These are phyloP conservation scores for Novymonas esmeraldas DNA, from an alignment of 208 protist genomes.

Conservation along the genomic window DNA sequence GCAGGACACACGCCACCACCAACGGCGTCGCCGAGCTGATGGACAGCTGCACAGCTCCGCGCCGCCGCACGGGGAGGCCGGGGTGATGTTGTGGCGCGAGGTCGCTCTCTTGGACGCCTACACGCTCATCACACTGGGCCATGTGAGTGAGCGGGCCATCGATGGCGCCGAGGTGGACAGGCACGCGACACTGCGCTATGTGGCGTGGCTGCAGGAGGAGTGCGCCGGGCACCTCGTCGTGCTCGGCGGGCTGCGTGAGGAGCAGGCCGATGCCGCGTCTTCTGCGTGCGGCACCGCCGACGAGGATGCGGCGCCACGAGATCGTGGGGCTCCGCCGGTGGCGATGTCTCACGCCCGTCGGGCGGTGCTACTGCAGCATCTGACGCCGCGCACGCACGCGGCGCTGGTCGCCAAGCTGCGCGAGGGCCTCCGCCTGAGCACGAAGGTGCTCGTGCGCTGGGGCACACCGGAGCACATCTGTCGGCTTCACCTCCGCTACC, in stretches of 20 bases:
- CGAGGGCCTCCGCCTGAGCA: conserved; percentile 65
- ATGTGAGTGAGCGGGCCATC: conserved; percentile 59
- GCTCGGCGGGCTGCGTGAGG: too few relatives aligned
- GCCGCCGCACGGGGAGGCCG: conserved; percentile 7
- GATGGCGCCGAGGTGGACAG: conserved; percentile 38
- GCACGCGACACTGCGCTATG: conserved; percentile 9
- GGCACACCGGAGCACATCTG: conserved; percentile 43
- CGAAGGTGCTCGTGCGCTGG: conserved; percentile 59
- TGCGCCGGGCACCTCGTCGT: conserved; percentile 31
- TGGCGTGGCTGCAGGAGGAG: conserved; percentile 30
- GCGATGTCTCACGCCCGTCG: conserved; percentile 1
- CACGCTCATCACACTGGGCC: conserved; percentile 72
- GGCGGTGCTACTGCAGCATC: conserved; percentile 9
- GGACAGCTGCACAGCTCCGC: not conserved
- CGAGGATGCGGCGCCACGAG: not conserved
- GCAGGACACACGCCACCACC: not conserved
- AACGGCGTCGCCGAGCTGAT: conserved; percentile 5
- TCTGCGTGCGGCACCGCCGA: not conserved
- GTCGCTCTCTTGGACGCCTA: conserved; percentile 73
- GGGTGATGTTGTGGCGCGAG: conserved; percentile 70
- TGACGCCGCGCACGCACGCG: conserved; percentile 39
- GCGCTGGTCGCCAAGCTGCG: conserved; percentile 39
- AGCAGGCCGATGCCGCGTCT: not conserved
- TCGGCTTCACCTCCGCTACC: conserved; percentile 40
- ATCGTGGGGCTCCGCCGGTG: not conserved